Conservation (phyloP, 768 basidiomycete species). For the Rhizopogon vesiculosus region DNA sequence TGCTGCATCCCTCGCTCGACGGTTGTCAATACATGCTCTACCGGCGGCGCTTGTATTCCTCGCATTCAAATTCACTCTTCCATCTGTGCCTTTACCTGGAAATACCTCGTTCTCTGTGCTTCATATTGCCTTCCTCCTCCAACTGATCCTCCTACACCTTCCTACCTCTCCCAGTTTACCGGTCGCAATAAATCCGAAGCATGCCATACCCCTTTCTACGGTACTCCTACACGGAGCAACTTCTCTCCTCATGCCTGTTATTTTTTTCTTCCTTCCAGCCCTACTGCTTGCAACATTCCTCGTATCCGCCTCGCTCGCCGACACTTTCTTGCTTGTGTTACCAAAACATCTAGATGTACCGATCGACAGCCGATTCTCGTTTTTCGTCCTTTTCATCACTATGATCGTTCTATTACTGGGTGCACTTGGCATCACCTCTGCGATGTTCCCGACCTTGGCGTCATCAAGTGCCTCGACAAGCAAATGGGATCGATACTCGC, state of each 20-base stretch:
- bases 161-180: constrained; percentile 40
- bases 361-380: constrained; percentile 41
- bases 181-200: constrained; percentile 34
- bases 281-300: constrained; percentile 38
- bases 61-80: constrained; percentile 37
- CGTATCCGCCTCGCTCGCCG: constrained; percentile 44
- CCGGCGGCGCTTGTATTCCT: constrained; percentile 35
- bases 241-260: constrained; percentile 32
- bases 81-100: constrained; percentile 38
- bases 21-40: constrained; percentile 26
- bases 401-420: constrained; percentile 29
- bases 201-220: constrained; percentile 39
- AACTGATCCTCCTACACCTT: constrained; percentile 44
- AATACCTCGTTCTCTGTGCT: constrained; percentile 37
- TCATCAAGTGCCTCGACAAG: constrained; percentile 1
- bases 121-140: constrained; percentile 30
- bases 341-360: constrained; percentile 21
- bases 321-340: constrained; percentile 23
- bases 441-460: constrained; percentile 15
- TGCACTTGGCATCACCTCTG: constrained; percentile 28
- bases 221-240: constrained; percentile 36
- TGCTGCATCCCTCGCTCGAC: constrained; percentile 28
- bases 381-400: constrained; percentile 33
- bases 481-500: constrained; percentile 48
- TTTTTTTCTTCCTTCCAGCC: constrained; percentile 45